A percentile compares a stretch with the other conserved stretches of the same genome.
phyloP scores from a whole-genome alignment of 2,329 filamentous ascomycete species.

The Pseudopyrenochaeta lycopersici region DNA sequence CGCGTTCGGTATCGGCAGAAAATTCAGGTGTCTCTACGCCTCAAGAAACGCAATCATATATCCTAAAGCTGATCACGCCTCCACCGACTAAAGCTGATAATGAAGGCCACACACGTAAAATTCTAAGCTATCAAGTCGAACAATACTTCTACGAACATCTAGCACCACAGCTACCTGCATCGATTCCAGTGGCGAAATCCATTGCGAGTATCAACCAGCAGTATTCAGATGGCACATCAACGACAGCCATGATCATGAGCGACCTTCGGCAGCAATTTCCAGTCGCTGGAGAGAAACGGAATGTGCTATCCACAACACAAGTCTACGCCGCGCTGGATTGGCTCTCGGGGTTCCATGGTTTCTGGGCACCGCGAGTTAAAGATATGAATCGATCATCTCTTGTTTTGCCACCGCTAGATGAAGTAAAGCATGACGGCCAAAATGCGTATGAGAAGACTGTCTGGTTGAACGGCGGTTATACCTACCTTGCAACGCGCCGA shows the following conservation, averaged over 20 bases:
- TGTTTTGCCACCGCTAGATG: constrained; percentile 65
- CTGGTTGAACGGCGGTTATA: constrained; percentile 75
- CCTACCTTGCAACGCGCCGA: constrained; percentile 70
- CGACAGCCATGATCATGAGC: constrained; percentile 66
- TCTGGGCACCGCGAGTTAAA: constrained; percentile 56
- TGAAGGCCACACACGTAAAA: constrained; percentile 71
- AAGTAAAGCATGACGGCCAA: constrained; percentile 50
- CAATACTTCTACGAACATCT: constrained; percentile 70
- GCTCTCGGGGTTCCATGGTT: constrained; percentile 69
- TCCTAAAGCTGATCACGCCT: constrained; percentile 69
- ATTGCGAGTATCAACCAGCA: constrained; percentile 56
- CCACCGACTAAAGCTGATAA: constrained; percentile 55
- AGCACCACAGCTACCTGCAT: constrained; percentile 58
- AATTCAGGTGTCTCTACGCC: constrained; percentile 17
- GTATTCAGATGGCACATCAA: constrained; percentile 40
- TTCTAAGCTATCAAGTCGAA: constrained; percentile 73
- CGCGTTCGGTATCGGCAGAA: constrained; percentile 17
- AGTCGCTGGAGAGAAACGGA: constrained; percentile 64
- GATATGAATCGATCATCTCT: constrained; percentile 47
- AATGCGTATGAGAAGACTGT: constrained; percentile 35
- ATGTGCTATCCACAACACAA: constrained; percentile 58
- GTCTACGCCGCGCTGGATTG: constrained; percentile 67
- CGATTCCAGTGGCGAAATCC: constrained; percentile 61
- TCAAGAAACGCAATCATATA: constrained; percentile 50
- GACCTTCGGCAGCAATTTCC: constrained; percentile 65